Conservation (phyloP, 2,329 filamentous ascomycete species). For the Diplodia intermedia region DNA sequence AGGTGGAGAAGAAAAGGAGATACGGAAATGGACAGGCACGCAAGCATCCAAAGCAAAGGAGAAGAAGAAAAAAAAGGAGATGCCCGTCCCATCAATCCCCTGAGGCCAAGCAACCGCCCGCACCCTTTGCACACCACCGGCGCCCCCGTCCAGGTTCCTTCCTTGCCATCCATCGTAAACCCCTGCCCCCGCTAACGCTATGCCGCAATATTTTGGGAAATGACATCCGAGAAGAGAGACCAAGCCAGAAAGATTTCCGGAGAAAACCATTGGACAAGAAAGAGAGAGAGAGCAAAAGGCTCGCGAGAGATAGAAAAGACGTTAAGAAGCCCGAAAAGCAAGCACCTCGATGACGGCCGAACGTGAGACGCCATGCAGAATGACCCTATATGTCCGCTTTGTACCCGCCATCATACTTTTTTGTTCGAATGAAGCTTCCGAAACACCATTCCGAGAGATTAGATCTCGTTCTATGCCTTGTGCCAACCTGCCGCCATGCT, state of each 20-base stretch:
- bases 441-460: constrained; percentile 32
- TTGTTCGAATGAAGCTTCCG: constrained; percentile 33
- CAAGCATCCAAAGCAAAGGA: constrained; percentile 31
- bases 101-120: constrained; percentile 31
- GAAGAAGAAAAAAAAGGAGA: constrained; percentile 18
- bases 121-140: constrained; percentile 30
- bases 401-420: constrained; percentile 33
- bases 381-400: constrained; percentile 25
- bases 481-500: constrained; percentile 34
- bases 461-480: constrained; percentile 33
- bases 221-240: constrained; percentile 33
- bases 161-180: constrained; percentile 29
- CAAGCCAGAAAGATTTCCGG: constrained; percentile 32
- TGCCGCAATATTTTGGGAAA: constrained; percentile 32
- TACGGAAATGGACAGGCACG: constrained; percentile 18
- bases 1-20: constrained; percentile 23
- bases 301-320: constrained; percentile 27
- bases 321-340: constrained; percentile 32
- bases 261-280: constrained; percentile 33
- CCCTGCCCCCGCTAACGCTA: constrained; percentile 33
- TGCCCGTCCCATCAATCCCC: constrained; percentile 28
- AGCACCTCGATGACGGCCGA: constrained; percentile 29
- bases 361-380: constrained; percentile 31
- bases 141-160: constrained; percentile 29
- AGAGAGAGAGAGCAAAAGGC: constrained; percentile 30